A percentile compares a stretch with the other conserved stretches of the same genome.
Conservation (phyloP, 768 basidiomycete species). For the Boletus rubescentipes region DNA sequence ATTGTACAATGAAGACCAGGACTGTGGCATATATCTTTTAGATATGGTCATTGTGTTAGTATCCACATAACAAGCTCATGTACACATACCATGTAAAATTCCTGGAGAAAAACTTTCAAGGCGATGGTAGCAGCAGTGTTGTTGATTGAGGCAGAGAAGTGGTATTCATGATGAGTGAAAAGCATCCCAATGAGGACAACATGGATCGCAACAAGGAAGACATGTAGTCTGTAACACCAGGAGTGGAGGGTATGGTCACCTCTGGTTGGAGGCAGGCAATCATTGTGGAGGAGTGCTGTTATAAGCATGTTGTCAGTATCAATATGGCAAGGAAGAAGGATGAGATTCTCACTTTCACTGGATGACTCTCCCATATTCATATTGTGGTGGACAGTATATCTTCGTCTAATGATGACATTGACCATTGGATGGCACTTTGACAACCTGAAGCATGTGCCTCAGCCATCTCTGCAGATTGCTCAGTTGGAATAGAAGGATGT, state of each 20-base stretch:
- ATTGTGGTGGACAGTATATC: no score
- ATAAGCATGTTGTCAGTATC: no score
- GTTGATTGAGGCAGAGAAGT: background rate
- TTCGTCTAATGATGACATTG: background rate
- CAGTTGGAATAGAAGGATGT: background rate
- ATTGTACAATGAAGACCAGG: constrained; percentile 16
- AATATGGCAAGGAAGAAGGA: no score
- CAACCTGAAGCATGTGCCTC: background rate
- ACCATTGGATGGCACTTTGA: background rate
- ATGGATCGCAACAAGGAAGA: background rate
- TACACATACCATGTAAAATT: background rate
- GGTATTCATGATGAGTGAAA: background rate
- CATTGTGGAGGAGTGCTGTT: no score
- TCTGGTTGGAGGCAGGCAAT: no score
- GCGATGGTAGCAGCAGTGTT: background rate
- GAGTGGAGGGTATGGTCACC: background rate
- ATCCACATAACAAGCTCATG: no score
- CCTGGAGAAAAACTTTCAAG: background rate
- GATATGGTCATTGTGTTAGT: background rate
- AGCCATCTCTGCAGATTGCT: background rate
- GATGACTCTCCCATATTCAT: no score
- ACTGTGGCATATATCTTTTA: constrained; percentile 18
- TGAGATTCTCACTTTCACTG: no score
- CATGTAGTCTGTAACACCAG: background rate
- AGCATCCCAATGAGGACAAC: background rate